Percentiles rank a stretch among this genome's conserved stretches.
These are phyloP conservation scores for Neoscytalidium dimidiatum DNA, from an alignment of 2,329 filamentous ascomycete species.

Conservation along the genomic window DNA sequence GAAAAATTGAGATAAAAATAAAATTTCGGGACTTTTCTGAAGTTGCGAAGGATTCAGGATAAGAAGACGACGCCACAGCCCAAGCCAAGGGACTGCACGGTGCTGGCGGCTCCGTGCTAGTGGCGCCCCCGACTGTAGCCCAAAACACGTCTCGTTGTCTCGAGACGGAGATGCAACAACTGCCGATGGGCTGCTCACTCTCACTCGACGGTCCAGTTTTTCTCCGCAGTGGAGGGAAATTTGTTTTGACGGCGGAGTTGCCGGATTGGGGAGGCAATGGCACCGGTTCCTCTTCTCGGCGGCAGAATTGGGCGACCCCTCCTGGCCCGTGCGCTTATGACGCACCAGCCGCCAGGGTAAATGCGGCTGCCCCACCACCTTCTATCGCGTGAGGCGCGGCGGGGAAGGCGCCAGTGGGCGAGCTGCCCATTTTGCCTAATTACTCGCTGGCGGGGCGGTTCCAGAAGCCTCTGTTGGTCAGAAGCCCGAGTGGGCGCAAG, in stretches of 20 bases:
- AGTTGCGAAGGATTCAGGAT: not conserved
- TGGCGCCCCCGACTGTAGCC: not conserved
- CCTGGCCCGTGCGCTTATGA: constrained; percentile 11
- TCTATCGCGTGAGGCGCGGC: not conserved
- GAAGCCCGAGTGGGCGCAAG: not conserved
- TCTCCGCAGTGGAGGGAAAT: constrained; percentile 1
- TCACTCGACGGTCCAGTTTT: constrained; percentile 2
- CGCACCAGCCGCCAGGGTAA: constrained; percentile 8
- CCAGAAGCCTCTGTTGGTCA: constrained; percentile 4
- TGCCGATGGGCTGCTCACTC: not conserved
- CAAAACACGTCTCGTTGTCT: not conserved
- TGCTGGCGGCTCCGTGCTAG: not conserved
- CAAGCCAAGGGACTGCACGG: not conserved
- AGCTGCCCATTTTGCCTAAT: constrained; percentile 13
- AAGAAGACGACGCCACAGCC: not conserved
- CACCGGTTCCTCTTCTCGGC: constrained; percentile 2
- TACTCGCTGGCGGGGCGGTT: not conserved
- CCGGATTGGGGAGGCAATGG: constrained; percentile 3
- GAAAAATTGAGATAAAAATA: not conserved
- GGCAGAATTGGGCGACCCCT: constrained; percentile 7
- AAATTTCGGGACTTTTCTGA: not conserved
- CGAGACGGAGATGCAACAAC: not conserved
- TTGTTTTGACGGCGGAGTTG: not conserved
- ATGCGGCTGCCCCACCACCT: constrained; percentile 5
- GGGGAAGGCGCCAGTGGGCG: not conserved